phyloP scores from a whole-genome alignment of 2,329 filamentous ascomycete genomes.

The Cladosporium sp. region DNA sequence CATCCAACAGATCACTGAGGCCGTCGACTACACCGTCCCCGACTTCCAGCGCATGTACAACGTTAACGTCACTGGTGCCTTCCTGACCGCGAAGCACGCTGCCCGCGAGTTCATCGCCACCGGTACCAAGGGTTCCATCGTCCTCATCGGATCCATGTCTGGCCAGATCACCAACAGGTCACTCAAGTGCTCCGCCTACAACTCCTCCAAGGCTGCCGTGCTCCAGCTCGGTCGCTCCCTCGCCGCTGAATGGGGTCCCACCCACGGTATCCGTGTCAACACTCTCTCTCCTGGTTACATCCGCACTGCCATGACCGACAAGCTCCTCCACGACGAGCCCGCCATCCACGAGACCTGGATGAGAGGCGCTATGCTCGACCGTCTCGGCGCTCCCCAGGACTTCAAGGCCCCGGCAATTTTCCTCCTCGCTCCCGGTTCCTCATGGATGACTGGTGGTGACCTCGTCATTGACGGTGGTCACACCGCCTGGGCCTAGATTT shows the following conservation, averaged over 20 bases:
- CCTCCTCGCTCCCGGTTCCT: constrained; percentile 61
- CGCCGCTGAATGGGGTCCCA: constrained; percentile 49
- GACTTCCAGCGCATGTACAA: constrained; percentile 34
- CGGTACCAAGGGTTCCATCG: constrained; percentile 32
- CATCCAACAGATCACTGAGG: constrained; percentile 25
- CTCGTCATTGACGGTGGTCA: constrained; percentile 69
- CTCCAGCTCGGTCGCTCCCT: constrained; percentile 49
- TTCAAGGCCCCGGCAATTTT: constrained; percentile 64
- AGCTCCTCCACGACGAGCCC: constrained; percentile 38
- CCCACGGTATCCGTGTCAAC: constrained; percentile 29
- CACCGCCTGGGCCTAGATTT: constrained; percentile 6
- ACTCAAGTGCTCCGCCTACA: constrained; percentile 45
- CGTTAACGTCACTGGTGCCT: constrained; percentile 36
- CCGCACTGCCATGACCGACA: constrained; percentile 34
- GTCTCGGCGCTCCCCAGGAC: constrained; percentile 52
- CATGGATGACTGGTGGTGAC: constrained; percentile 66
- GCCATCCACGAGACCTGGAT: constrained; percentile 51
- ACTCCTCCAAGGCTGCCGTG: constrained; percentile 52
- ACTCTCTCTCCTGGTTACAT: constrained; percentile 33
- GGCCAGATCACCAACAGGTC: constrained; percentile 39
- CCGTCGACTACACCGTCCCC: constrained; percentile 29
- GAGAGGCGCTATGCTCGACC: constrained; percentile 49
- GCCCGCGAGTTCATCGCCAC: constrained; percentile 30
- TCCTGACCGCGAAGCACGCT: constrained; percentile 31
- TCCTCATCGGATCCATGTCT: constrained; percentile 37